Conservation (phyloP, 2,329 filamentous ascomycete genomes). For the Gyromitra esculenta region DNA sequence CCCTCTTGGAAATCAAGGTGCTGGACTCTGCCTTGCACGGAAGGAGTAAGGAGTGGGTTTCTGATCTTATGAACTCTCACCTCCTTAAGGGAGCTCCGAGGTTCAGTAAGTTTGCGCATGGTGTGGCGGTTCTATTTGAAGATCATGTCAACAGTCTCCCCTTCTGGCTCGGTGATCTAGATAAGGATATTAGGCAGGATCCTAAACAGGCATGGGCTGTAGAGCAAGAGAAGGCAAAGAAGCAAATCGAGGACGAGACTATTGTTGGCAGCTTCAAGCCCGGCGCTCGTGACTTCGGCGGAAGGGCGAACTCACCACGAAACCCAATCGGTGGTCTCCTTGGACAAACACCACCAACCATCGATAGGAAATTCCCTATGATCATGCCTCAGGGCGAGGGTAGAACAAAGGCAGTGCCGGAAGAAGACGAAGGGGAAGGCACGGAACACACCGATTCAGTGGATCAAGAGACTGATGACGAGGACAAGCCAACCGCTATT, state of each 20-base stretch:
- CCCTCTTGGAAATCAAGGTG: slow-evolving; percentile 91
- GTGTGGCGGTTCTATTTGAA: slow-evolving; percentile 89
- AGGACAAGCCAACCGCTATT: slow-evolving; percentile 51
- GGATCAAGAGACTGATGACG: slow-evolving; percentile 53
- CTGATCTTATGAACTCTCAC: slow-evolving; percentile 91
- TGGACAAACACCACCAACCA: slow-evolving; percentile 24
- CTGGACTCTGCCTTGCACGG: slow-evolving; percentile 69
- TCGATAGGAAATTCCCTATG: slow-evolving; percentile 44
- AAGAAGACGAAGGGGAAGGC: slow-evolving; percentile 58
- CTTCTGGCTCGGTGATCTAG: slow-evolving; percentile 93
- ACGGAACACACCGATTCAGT: slow-evolving; percentile 60
- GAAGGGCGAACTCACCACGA: slow-evolving; percentile 39
- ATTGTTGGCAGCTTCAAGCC: slow-evolving; percentile 81
- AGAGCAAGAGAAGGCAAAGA: slow-evolving; percentile 84
- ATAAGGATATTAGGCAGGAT: slow-evolving; percentile 88
- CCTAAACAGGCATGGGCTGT: slow-evolving; percentile 89
- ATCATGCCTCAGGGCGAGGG: slow-evolving; percentile 29
- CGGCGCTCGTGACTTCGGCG: slow-evolving; percentile 51
- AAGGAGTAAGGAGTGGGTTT: slow-evolving; percentile 83
- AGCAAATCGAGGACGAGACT: slow-evolving; percentile 84
- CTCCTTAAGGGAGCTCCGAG: slow-evolving; percentile 87
- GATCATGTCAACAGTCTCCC: slow-evolving; percentile 95
- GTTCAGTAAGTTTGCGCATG: slow-evolving; percentile 98
- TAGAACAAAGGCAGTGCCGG: slow-evolving; percentile 54
- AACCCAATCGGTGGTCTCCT: slow-evolving; percentile 16